Base-by-base conservation (phyloP, 306 rosid species). In the Herpetospermum pedunculosum region DNA sequence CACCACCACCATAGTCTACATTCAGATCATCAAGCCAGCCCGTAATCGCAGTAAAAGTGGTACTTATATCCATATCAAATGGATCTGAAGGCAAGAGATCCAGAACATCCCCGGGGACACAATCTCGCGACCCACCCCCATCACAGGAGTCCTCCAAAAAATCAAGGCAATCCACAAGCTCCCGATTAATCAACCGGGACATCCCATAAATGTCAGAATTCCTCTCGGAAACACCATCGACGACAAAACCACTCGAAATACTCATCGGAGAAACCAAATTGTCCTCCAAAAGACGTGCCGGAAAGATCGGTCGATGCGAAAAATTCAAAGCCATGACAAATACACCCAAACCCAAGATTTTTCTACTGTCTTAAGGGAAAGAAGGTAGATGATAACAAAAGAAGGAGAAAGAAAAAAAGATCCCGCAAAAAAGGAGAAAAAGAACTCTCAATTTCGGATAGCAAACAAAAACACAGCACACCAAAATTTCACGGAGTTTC, bases 381-480 rank as follows among this genome's bases (percentile, higher is more conserved):
- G 8, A 19, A 18, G 69, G 49, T 10, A 71, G 29, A 6, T 13
- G 35, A 18, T n/a, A 49, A 28, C 34, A 72, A 15, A 18, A 15
- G 49, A 23, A 7, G 13, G 26, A 4, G 1, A 5, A n/a, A 2
- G 0, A 58, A 3, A 8, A 40, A 23, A 8, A 75, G 60, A 75
- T 75, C 63, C 53, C 41, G 40, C 38, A 15, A 32, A 60, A 40
- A 44, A 35, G 18, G 19, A 18, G 29, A 11, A 63, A 87, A 86
- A 77, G 80, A 88, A 92, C 97, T 95, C 98, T 86, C 98, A 79
- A 88, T 92, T 92, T 90, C 85, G 80, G 98, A 88, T 87, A 80
- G 81, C 96, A 88, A 90, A 87, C 92, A 85, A 92, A 92, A 92
- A 92, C 86, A 82, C 83, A 84, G 98, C 96, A 79, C 92, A 52